Evolutionary conservation across 2,329 filamentous ascomycete genomes (phyloP).

Genomic region (Diaporthe sp.): DNA sequence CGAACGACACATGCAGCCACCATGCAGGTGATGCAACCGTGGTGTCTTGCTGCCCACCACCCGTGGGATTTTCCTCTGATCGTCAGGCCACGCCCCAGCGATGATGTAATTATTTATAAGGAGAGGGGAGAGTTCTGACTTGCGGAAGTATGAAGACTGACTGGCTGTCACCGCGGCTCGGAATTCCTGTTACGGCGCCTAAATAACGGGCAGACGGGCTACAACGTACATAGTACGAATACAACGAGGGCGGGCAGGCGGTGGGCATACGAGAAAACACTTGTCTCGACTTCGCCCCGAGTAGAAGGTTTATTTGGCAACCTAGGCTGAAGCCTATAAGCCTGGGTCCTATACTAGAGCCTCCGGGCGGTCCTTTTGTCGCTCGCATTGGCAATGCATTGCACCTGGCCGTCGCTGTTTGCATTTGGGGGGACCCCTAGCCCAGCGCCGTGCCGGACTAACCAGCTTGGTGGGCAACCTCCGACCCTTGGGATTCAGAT

Average conservation of each 20-base stretch:
- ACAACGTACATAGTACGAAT: no score
- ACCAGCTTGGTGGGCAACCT: constrained; percentile 23
- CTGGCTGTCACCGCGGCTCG: not conserved
- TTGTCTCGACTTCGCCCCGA: not conserved
- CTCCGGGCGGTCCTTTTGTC: not conserved
- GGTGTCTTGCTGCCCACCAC: constrained; percentile 15
- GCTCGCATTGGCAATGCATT: constrained; percentile 11
- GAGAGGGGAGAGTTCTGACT: constrained; percentile 16
- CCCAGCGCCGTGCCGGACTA: constrained; percentile 21
- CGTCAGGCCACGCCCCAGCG: constrained; percentile 12
- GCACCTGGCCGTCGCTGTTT: not conserved
- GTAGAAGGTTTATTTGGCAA: not conserved
- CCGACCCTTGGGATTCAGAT: constrained; percentile 32
- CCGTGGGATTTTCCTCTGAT: constrained; percentile 6
- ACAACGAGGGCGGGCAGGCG: no score
- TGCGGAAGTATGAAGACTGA: constrained; percentile 4
- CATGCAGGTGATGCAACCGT: constrained; percentile 26
- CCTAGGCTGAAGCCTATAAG: not conserved
- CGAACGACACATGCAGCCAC: constrained; percentile 27
- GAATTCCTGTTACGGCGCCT: not conserved
- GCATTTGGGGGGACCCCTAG: constrained; percentile 9
- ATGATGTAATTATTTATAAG: constrained; percentile 27
- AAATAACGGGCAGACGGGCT: not conserved
- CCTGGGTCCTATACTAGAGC: not conserved
- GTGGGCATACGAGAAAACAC: not conserved